Base-by-base conservation (phyloP, 495 filamentous ascomycete genomes). In the Penicillium odoratum region DNA sequence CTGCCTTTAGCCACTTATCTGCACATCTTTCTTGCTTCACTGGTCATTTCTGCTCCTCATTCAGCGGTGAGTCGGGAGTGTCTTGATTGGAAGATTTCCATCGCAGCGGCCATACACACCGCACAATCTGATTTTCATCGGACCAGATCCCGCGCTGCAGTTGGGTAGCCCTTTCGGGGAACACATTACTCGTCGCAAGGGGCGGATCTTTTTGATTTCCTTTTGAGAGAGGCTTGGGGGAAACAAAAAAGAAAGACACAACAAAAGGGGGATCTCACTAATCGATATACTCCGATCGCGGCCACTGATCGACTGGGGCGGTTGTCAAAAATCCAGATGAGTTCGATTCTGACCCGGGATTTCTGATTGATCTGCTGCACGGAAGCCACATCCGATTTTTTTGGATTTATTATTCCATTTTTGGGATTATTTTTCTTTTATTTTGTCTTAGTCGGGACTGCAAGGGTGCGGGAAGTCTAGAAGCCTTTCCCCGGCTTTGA, bases 391-490 rank as follows among this genome's bases (percentile, higher is more conserved):
- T 61, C 61, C 67, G 61, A 55, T 52, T 50, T 48, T 48, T 26
- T 54, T 28, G 38, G 46, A 31, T n/a, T 45, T 38, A 34, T 29
- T 34, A 11, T 56, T 54, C 4, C 53, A 48, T 57, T 55, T 49
- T 48, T 18, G 28, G 29, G 13, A 44, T 30, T 21, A 38, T 56
- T 52, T 48, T 52, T 45, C 48, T 40, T 51, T 51, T 31, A 16
- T 55, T 57, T 61, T 63, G 56, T 66, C 58, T 61, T 56, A 59
- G 49, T 56, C 51, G 45, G 43, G 49, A 36, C 64, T 69, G 66
- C 64, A 69, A 69, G 66, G 66, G 66, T 67, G 48, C 56, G 64
- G 66, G 48, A 63, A 40, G 62, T 65, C 67, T 69, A 69, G 67
- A 69, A 69, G 64, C 53, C 65, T 61, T 62, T 60, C 67, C 67